A percentile compares a stretch with the other conserved stretches of the same genome.
Conservation (phyloP, 1,284 basidiomycete species). For the Fomitiporia mediterranea region DNA sequence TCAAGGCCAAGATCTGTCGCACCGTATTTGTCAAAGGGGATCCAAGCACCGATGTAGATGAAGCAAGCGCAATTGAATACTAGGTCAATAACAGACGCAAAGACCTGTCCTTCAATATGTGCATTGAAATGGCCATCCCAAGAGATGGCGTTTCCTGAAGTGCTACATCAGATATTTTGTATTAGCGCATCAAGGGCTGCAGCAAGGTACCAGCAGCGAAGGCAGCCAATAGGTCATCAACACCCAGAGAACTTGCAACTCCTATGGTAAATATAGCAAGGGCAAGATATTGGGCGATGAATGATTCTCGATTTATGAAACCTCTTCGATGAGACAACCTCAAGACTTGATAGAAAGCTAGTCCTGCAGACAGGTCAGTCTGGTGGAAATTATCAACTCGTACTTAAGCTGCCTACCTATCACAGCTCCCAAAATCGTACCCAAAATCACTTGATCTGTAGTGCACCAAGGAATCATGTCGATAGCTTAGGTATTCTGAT, state of each 20-base stretch:
- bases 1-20: slow-evolving; percentile 58
- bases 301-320: slow-evolving; percentile 88
- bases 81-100: slow-evolving; percentile 86
- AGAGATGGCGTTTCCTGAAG: slow-evolving; percentile 77
- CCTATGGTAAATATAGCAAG: slow-evolving; percentile 80
- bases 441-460: slow-evolving; percentile 83
- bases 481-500: neutral
- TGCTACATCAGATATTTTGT: neutral
- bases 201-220: slow-evolving; percentile 62
- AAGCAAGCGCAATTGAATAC: slow-evolving; percentile 84
- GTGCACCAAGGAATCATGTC: neutral
- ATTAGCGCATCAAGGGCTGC: neutral
- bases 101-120: slow-evolving; percentile 80
- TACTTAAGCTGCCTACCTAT: slow-evolving; percentile 61
- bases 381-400: too few species aligned
- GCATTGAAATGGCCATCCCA: slow-evolving; percentile 93
- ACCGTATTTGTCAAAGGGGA: slow-evolving; percentile 73
- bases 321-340: slow-evolving; percentile 72
- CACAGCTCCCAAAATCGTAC: slow-evolving; percentile 68
- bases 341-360: slow-evolving; percentile 76
- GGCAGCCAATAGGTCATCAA: slow-evolving; percentile 84
- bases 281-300: slow-evolving; percentile 86
- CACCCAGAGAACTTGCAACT: slow-evolving; percentile 71
- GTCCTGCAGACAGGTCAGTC: slow-evolving; percentile 38
- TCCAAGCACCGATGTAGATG: slow-evolving; percentile 88